These are phyloP conservation scores for Leishmania amazonensis DNA, from an alignment of 208 protist species.

Conservation along the genomic window DNA sequence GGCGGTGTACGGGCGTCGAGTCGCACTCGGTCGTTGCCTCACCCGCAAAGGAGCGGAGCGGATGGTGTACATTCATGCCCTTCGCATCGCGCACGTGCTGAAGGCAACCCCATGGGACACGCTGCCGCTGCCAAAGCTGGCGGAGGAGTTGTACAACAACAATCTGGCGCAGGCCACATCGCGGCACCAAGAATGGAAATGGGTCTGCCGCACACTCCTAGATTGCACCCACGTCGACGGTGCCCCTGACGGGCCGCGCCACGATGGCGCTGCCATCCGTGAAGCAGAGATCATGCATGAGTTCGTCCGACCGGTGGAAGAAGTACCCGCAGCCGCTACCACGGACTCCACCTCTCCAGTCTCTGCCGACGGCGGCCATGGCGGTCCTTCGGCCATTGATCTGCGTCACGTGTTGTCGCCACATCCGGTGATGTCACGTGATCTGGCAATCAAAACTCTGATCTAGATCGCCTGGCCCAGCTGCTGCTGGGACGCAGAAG, in stretches of 20 bases:
- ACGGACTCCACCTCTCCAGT: background rate
- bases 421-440: slow-evolving; percentile 34
- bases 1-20: slow-evolving; percentile 36
- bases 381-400: background rate
- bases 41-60: slow-evolving; percentile 48
- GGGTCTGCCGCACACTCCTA: background rate
- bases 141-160: slow-evolving; percentile 27
- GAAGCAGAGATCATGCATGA: slow-evolving; percentile 5
- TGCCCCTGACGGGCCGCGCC: background rate
- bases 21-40: slow-evolving; percentile 63
- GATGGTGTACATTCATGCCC: slow-evolving; percentile 62
- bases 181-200: slow-evolving; percentile 18
- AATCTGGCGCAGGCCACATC: background rate
- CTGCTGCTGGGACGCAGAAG: background rate
- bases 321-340: background rate
- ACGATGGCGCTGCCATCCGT: background rate
- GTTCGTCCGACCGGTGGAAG: background rate
- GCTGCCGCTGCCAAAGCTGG: slow-evolving; percentile 4
- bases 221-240: background rate
- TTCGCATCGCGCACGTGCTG: slow-evolving; percentile 53
- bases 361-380: background rate
- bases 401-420: slow-evolving; percentile 18
- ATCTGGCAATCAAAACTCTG: slow-evolving; percentile 17
- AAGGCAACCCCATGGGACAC: slow-evolving; percentile 50
- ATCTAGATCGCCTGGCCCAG: background rate